Conservation (phyloP, 768 basidiomycete species). For the Lenzites betulinus region DNA sequence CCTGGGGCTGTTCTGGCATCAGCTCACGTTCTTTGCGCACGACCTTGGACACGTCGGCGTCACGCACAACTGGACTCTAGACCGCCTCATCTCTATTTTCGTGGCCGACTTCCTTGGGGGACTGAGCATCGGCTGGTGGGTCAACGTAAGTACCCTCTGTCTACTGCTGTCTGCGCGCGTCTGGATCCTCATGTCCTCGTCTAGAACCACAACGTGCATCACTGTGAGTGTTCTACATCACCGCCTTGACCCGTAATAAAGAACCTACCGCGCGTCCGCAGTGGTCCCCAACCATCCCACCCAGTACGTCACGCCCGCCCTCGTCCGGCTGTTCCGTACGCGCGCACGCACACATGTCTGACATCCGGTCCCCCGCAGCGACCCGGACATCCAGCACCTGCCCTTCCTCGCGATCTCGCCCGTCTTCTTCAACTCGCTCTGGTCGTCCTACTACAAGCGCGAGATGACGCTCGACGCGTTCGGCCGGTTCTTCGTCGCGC, state of each 20-base stretch:
- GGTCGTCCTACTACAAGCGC: constrained; percentile 94
- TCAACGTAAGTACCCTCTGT: constrained; percentile 67
- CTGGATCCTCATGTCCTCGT: constrained; percentile 2
- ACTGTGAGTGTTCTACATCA: constrained; percentile 59
- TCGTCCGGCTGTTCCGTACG: background rate
- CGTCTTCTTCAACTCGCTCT: constrained; percentile 80
- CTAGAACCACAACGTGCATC: constrained; percentile 94
- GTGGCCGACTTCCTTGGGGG: constrained; percentile 90
- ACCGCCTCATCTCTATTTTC: constrained; percentile 76
- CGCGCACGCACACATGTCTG: too few relatives aligned
- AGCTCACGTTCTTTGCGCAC: constrained; percentile 89
- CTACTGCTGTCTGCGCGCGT: background rate
- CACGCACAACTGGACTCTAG: constrained; percentile 81
- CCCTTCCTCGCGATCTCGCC: constrained; percentile 96
- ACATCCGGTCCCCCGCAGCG: constrained; percentile 42
- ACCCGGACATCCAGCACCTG: constrained; percentile 84
- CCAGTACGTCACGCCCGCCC: constrained; percentile 57
- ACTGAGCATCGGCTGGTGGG: constrained; percentile 97
- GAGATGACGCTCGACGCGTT: constrained; percentile 77
- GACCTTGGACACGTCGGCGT: constrained; percentile 96
- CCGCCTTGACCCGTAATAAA: constrained; percentile 8
- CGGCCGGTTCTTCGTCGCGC: constrained; percentile 60
- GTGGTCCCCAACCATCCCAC: constrained; percentile 98
- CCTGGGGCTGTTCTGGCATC: constrained; percentile 93
- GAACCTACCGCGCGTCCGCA: constrained; percentile 34